A percentile compares a stretch with the other conserved stretches of the same genome.
Evolutionary conservation across 805 yeast species (phyloP).

Genomic region (Candida ponderosae): DNA sequence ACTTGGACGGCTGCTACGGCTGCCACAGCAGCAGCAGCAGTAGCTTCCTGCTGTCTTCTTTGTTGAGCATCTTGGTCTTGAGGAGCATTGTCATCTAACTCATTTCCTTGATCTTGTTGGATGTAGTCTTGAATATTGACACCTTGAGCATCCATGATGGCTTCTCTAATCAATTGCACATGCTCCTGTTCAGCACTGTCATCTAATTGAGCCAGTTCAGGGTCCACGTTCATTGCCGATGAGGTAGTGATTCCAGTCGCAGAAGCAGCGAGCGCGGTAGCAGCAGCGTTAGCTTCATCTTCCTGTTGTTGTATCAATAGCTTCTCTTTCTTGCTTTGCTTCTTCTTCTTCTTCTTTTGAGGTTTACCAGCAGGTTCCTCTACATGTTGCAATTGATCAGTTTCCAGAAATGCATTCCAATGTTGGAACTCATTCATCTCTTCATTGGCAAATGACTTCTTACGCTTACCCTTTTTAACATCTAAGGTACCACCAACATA

Average conservation of each 20-base stretch:
- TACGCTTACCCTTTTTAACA: slow-evolving; percentile 25
- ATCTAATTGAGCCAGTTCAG: slow-evolving; percentile 46
- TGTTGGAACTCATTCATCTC: slow-evolving; percentile 19
- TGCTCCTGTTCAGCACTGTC: slow-evolving; percentile 39
- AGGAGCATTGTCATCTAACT: slow-evolving; percentile 1
- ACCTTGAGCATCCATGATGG: slow-evolving; percentile 56
- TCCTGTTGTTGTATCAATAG: neutral
- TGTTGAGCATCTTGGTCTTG: neutral
- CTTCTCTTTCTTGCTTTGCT: slow-evolving; percentile 8
- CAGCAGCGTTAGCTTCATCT: slow-evolving; percentile 8
- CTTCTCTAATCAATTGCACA: slow-evolving; percentile 62
- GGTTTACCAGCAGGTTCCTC: slow-evolving; percentile 9
- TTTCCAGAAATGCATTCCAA: slow-evolving; percentile 20
- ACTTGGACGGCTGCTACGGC: slow-evolving; percentile 16
- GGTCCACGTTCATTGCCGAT: slow-evolving; percentile 58
- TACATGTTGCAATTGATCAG: slow-evolving; percentile 15
- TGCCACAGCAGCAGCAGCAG: slow-evolving; percentile 15
- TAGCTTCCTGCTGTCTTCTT: slow-evolving; percentile 9
- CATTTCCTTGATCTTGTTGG: slow-evolving; percentile 16
- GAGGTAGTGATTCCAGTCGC: slow-evolving; percentile 7
- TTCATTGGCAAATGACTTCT: slow-evolving; percentile 12
- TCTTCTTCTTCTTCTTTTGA: slow-evolving; percentile 13
- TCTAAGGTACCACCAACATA: slow-evolving; percentile 61
- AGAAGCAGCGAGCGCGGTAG: neutral
- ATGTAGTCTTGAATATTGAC: slow-evolving; percentile 24